Percentiles rank a stretch among this genome's conserved stretches.
Evolutionary conservation across 805 yeast genomes (phyloP).

Genomic region (Candida michaelii): DNA sequence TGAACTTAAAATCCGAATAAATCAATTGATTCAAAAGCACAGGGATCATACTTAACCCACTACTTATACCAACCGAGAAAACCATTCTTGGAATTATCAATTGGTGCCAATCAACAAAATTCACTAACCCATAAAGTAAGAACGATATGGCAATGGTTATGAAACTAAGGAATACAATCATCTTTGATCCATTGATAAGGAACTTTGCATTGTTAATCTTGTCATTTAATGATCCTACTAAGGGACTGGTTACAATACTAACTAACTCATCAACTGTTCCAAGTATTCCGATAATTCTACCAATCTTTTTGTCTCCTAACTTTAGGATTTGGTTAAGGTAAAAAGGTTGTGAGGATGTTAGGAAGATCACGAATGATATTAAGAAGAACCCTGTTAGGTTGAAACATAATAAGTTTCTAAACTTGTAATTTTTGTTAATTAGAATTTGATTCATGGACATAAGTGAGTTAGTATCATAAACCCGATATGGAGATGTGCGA

Average conservation of each 20-base stretch:
- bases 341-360: slow-evolving; percentile 43
- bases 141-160: slow-evolving; percentile 47
- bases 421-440: slow-evolving; percentile 11
- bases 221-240: slow-evolving; percentile 64
- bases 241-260: slow-evolving; percentile 53
- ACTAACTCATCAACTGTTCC: slow-evolving; percentile 60
- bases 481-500: not conserved
- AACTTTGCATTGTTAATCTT: slow-evolving; percentile 31
- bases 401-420: slow-evolving; percentile 31
- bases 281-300: slow-evolving; percentile 32
- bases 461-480: not conserved
- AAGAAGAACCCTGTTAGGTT: slow-evolving; percentile 38
- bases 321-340: slow-evolving; percentile 34
- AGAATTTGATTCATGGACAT: not conserved
- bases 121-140: slow-evolving; percentile 53
- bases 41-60: slow-evolving; percentile 56
- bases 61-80: slow-evolving; percentile 62
- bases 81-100: slow-evolving; percentile 48
- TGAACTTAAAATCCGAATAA: slow-evolving; percentile 42
- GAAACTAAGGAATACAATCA: slow-evolving; percentile 50
- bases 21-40: slow-evolving; percentile 58
- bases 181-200: slow-evolving; percentile 49
- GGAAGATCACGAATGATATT: slow-evolving; percentile 38
- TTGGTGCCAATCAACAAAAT: slow-evolving; percentile 29
- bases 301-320: slow-evolving; percentile 24